Percentiles rank a stretch among this genome's conserved stretches.
phyloP scores from a whole-genome alignment of 2,329 filamentous ascomycete genomes.

The Mycosphaerella arachidis region DNA sequence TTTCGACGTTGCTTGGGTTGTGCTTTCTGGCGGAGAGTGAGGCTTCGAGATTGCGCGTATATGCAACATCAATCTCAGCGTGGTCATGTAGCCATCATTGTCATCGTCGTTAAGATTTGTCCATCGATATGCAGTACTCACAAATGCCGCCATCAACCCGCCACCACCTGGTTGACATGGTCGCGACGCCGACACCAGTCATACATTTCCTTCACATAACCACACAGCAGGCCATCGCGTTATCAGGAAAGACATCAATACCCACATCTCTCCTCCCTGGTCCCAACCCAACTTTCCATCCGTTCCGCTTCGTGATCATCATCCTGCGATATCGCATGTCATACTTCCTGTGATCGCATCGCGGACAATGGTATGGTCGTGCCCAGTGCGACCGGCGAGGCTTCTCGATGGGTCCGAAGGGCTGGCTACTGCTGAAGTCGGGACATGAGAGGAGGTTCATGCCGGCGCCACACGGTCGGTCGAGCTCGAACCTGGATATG shows the following conservation, averaged over 20 bases:
- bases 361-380: constrained; percentile 22
- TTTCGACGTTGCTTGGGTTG: not conserved
- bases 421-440: constrained; percentile 28
- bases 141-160: not conserved
- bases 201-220: constrained; percentile 9
- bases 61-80: too few relatives aligned
- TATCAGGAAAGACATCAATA: constrained; percentile 20
- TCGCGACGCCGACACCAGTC: not conserved
- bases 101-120: not conserved
- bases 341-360: constrained; percentile 26
- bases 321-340: constrained; percentile 24
- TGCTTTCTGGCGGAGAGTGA: not conserved
- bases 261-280: constrained; percentile 21
- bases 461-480: constrained; percentile 39
- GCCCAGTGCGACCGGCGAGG: constrained; percentile 22
- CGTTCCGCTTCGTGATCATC: constrained; percentile 24
- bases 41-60: too few relatives aligned
- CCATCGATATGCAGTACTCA: not conserved
- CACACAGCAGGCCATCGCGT: constrained; percentile 10
- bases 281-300: constrained; percentile 26
- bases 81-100: not conserved
- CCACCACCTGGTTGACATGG: not conserved
- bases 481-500: constrained; percentile 38
- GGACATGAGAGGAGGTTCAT: constrained; percentile 41
- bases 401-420: constrained; percentile 22